Percentiles rank a stretch among this genome's conserved stretches.
Evolutionary conservation across 176 grass and related monocot genomes (phyloP).

Genomic region (Hsuehochloa calcarea): DNA sequence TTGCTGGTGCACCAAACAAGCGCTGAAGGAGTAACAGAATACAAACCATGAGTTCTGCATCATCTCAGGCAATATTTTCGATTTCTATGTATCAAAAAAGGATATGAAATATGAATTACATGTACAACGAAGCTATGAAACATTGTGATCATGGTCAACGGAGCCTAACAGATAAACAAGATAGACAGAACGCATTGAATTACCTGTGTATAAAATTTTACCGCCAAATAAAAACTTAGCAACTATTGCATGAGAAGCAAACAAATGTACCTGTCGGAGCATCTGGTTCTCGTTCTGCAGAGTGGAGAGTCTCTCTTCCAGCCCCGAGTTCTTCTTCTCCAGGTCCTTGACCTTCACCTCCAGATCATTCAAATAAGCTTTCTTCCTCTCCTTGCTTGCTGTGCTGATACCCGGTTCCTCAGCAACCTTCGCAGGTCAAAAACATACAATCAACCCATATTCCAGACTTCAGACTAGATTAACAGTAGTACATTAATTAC

Average conservation of each 20-base stretch:
- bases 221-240: not conserved
- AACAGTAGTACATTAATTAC: not conserved
- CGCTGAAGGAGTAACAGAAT: not conserved
- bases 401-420: slow-evolving; percentile 82
- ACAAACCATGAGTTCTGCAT: not conserved
- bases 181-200: not conserved
- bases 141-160: not conserved
- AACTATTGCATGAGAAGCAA: not conserved
- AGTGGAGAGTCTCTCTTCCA: slow-evolving; percentile 72
- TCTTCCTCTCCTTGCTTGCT: slow-evolving; percentile 92
- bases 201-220: not conserved
- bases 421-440: slow-evolving; percentile 51
- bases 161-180: not conserved
- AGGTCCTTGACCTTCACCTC: slow-evolving; percentile 70
- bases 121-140: not conserved
- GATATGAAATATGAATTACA: not conserved
- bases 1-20: not conserved
- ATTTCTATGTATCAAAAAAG: not conserved
- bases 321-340: slow-evolving; percentile 71
- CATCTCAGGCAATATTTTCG: not conserved
- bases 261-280: slow-evolving; percentile 66
- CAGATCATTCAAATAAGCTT: slow-evolving; percentile 73
- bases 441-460: slow-evolving; percentile 23
- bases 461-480: not conserved
- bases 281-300: slow-evolving; percentile 92